Evolutionary conservation across 108 stramenopile genomes (phyloP).

Genomic region (Conticribra weissflogii): DNA sequence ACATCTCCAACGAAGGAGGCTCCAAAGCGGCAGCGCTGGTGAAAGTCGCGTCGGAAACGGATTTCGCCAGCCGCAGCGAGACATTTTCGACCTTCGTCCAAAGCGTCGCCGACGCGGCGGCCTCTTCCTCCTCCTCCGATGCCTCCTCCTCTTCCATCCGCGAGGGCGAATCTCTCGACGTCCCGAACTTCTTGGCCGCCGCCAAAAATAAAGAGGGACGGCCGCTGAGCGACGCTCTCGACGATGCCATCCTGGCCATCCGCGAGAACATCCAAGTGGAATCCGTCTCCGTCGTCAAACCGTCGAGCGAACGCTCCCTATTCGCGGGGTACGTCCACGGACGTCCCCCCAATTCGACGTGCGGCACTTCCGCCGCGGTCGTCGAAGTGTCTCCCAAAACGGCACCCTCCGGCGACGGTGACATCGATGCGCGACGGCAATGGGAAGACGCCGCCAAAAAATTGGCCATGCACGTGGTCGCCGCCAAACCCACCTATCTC

Average conservation of each 20-base stretch:
- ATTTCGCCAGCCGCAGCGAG: constrained; percentile 73
- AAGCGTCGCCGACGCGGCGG: constrained; percentile 65
- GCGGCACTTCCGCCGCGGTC: constrained; percentile 73
- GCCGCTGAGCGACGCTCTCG: constrained; percentile 50
- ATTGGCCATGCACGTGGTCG: constrained; percentile 96
- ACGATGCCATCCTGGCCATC: constrained; percentile 81
- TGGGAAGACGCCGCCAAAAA: constrained; percentile 71
- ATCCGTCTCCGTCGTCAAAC: constrained; percentile 47
- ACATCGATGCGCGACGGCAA: constrained; percentile 8
- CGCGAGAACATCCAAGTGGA: constrained; percentile 75
- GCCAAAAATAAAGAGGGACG: constrained; percentile 37
- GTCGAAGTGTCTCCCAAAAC: constrained; percentile 43
- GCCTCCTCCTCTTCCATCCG: background rate
- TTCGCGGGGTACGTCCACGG: constrained; percentile 80
- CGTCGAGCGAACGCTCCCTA: constrained; percentile 45
- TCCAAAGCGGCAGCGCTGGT: constrained; percentile 60
- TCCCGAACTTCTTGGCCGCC: constrained; percentile 29
- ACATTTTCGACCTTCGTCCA: constrained; percentile 67
- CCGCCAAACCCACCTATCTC: constrained; percentile 83
- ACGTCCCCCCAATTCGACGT: constrained; percentile 44
- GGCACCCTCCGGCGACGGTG: constrained; percentile 8
- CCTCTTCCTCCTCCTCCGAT: constrained; percentile 18
- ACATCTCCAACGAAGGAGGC: constrained; percentile 46
- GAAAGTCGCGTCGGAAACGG: constrained; percentile 78
- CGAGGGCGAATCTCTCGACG: constrained; percentile 23